phyloP scores from a whole-genome alignment of 768 basidiomycete genomes.

The Suillus alpinus region DNA sequence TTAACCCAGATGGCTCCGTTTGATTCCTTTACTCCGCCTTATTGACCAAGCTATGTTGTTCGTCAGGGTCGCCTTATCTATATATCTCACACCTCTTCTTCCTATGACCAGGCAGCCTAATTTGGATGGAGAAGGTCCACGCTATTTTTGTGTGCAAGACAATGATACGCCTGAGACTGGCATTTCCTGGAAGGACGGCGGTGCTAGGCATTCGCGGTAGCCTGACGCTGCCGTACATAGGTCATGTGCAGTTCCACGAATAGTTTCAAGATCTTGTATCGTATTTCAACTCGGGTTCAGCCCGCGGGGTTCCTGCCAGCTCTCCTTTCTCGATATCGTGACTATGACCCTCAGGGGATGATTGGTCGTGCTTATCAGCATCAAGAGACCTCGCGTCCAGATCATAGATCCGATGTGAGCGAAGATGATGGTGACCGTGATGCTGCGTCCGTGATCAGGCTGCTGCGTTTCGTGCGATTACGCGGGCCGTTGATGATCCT shows the following conservation, averaged over 20 bases:
- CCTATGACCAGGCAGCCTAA: neutral
- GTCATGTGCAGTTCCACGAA: neutral
- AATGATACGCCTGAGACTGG: neutral
- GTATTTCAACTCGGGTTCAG: neutral
- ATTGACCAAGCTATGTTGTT: neutral
- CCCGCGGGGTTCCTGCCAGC: slow-evolving; percentile 2
- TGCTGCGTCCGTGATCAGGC: neutral
- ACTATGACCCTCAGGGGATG: neutral
- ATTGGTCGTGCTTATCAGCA: neutral
- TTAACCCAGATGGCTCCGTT: neutral
- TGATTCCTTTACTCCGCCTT: neutral
- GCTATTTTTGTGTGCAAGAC: neutral
- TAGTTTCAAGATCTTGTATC: neutral
- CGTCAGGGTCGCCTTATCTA: neutral
- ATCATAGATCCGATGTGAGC: neutral
- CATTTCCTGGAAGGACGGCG: neutral
- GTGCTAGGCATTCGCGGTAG: neutral
- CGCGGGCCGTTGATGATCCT: neutral
- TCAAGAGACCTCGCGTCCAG: neutral
- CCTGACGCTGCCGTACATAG: neutral
- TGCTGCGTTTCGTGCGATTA: neutral
- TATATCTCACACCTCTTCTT: neutral
- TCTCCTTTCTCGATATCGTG: neutral
- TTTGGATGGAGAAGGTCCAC: neutral
- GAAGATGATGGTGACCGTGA: neutral